Percentiles rank a stretch among this genome's conserved stretches.
These are phyloP conservation scores for Zelonia costaricensis DNA, from an alignment of 208 protist species.

Conservation along the genomic window DNA sequence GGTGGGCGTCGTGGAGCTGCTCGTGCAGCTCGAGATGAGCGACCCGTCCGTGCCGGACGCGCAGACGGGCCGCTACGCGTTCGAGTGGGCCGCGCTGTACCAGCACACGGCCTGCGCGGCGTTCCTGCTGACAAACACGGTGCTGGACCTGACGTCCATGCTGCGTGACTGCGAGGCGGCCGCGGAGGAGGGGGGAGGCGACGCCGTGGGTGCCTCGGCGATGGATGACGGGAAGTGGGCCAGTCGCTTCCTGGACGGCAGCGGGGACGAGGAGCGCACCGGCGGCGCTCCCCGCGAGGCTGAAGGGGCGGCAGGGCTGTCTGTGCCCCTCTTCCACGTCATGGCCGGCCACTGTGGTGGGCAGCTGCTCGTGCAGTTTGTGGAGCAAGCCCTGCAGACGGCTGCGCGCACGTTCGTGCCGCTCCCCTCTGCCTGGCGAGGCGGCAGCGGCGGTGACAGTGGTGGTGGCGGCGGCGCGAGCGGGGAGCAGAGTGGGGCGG, in stretches of 20 bases:
- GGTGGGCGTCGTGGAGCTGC: slow-evolving; percentile 54
- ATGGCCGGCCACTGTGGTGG: slow-evolving; percentile 48
- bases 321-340: slow-evolving; percentile 37
- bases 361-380: slow-evolving; percentile 43
- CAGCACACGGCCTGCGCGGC: slow-evolving; percentile 47
- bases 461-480: background rate
- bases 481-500: slow-evolving; percentile 11
- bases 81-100: slow-evolving; percentile 62
- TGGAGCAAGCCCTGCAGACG: slow-evolving; percentile 36
- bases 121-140: slow-evolving; percentile 56
- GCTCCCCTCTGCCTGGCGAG: background rate
- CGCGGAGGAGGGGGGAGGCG: background rate
- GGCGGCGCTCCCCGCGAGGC: no score
- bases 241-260: no score
- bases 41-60: slow-evolving; percentile 27
- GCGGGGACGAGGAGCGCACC: background rate
- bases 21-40: slow-evolving; percentile 74
- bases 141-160: slow-evolving; percentile 13
- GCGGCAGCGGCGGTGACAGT: slow-evolving; percentile 1
- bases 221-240: background rate
- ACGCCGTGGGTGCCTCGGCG: background rate
- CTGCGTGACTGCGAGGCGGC: slow-evolving; percentile 2
- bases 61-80: slow-evolving; percentile 52
- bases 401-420: slow-evolving; percentile 9
- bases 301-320: background rate